Conservation (phyloP, 768 basidiomycete genomes). For the Termitomyces sp. region DNA sequence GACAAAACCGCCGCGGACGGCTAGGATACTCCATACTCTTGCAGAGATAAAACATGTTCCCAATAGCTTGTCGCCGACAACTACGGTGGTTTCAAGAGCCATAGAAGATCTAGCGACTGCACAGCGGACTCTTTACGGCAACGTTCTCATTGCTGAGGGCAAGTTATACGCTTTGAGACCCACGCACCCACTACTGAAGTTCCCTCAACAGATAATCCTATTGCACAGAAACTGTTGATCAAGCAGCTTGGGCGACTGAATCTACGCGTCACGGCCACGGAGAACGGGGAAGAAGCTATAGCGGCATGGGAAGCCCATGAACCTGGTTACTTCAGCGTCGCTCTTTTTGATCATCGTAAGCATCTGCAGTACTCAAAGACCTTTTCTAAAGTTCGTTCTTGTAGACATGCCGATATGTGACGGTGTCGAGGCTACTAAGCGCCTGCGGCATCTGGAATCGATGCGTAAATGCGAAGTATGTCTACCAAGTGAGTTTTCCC, state of each 20-base stretch:
- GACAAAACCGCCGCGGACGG: slow-evolving; percentile 67
- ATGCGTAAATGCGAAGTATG: slow-evolving; percentile 45
- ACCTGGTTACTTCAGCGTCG: slow-evolving; percentile 66
- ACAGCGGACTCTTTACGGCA: slow-evolving; percentile 58
- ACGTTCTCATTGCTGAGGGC: slow-evolving; percentile 75
- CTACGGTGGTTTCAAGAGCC: slow-evolving; percentile 34
- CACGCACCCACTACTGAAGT: neutral
- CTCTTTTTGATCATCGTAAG: slow-evolving; percentile 74
- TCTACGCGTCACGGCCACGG: slow-evolving; percentile 57
- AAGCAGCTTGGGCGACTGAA: slow-evolving; percentile 64
- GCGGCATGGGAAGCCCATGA: slow-evolving; percentile 65
- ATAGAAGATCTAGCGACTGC: slow-evolving; percentile 43
- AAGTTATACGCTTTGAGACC: slow-evolving; percentile 1
- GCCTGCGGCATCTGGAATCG: slow-evolving; percentile 54
- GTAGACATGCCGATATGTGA: slow-evolving; percentile 81
- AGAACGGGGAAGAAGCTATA: slow-evolving; percentile 67
- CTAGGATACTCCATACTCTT: slow-evolving; percentile 57
- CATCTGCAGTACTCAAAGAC: neutral
- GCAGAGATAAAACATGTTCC: slow-evolving; percentile 55
- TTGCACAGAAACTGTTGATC: slow-evolving; percentile 63
- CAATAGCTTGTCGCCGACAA: slow-evolving; percentile 34
- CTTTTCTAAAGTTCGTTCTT: neutral
- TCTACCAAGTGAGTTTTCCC: slow-evolving; percentile 48
- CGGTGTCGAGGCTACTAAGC: slow-evolving; percentile 71
- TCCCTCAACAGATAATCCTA: slow-evolving; percentile 53